phyloP scores from a whole-genome alignment of 2,329 filamentous ascomycete genomes.

The Trichoderma hamatum region DNA sequence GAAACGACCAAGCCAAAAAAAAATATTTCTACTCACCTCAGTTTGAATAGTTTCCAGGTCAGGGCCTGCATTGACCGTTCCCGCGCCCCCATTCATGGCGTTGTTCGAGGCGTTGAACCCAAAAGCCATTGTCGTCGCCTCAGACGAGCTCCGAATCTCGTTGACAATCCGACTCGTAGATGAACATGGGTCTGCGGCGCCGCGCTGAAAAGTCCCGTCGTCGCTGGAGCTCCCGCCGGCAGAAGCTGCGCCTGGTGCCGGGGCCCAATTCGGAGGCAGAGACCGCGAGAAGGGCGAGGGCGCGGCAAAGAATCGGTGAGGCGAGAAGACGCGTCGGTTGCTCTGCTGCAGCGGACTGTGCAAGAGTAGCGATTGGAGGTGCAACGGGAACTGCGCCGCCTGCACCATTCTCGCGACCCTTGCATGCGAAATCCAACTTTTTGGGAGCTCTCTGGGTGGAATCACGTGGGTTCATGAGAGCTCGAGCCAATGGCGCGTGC shows the following conservation, averaged over 20 bases:
- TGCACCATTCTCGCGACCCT: constrained; percentile 28
- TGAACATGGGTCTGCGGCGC: constrained; percentile 22
- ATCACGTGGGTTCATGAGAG: constrained; percentile 35
- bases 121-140: constrained; percentile 62
- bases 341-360: constrained; percentile 3
- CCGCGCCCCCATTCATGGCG: constrained; percentile 48
- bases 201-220: constrained; percentile 5
- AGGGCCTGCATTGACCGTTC: constrained; percentile 52
- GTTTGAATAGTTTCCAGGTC: constrained; percentile 79
- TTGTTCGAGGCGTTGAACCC: constrained; percentile 57
- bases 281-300: constrained; percentile 11
- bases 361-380: background rate
- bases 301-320: background rate
- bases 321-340: constrained; percentile 14
- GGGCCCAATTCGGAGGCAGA: constrained; percentile 10
- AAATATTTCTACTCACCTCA: constrained; percentile 57
- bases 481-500: constrained; percentile 30
- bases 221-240: constrained; percentile 20
- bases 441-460: constrained; percentile 29
- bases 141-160: constrained; percentile 25
- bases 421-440: constrained; percentile 31
- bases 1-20: background rate
- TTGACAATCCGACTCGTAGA: background rate
- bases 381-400: constrained; percentile 22
- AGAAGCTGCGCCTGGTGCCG: constrained; percentile 1